A percentile compares a stretch with the other conserved stretches of the same genome.
Evolutionary conservation across 108 stramenopile genomes (phyloP).

Genomic region (Chaetoceros tenuissimus): DNA sequence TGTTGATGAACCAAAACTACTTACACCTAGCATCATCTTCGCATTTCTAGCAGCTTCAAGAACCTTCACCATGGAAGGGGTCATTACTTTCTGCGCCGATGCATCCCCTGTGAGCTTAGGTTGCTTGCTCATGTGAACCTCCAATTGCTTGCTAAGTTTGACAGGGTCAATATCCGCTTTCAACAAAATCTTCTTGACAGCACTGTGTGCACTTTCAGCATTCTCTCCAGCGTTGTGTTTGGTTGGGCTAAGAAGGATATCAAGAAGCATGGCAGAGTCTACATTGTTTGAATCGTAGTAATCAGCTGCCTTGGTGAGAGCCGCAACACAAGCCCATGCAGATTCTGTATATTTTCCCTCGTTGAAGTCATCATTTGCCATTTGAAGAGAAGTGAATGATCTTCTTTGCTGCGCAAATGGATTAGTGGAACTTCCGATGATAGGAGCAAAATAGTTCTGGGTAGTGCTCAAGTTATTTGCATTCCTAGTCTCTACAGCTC

Average conservation of each 20-base stretch:
- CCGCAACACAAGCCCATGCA: conserved; percentile 59
- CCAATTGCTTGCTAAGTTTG: conserved; percentile 39
- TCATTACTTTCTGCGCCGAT: conserved; percentile 48
- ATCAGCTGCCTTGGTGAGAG: conserved; percentile 59
- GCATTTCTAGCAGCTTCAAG: conserved; percentile 45
- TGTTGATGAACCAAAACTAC: no score
- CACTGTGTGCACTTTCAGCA: conserved; percentile 52
- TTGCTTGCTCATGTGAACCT: conserved; percentile 45
- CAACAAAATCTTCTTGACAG: conserved; percentile 47
- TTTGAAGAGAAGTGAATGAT: conserved; percentile 1
- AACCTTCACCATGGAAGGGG: conserved; percentile 46
- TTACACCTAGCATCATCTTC: conserved; percentile 41
- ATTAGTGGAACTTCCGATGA: neutral
- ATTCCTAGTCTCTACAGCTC: neutral
- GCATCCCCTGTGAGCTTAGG: conserved; percentile 34
- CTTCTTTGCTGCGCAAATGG: neutral
- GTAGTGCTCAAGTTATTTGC: neutral
- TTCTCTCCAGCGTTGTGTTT: conserved; percentile 61
- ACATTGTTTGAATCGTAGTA: conserved; percentile 48
- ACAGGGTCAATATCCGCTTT: conserved; percentile 50
- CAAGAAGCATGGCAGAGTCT: conserved; percentile 62
- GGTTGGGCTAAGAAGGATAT: conserved; percentile 66
- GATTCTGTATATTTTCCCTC: conserved; percentile 72
- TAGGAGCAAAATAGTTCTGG: neutral
- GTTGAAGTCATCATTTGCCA: conserved; percentile 62